A percentile compares a stretch with the other conserved stretches of the same genome.
These are phyloP conservation scores for Penicillium sp. DNA, from an alignment of 2,329 filamentous ascomycete species.

Conservation along the genomic window DNA sequence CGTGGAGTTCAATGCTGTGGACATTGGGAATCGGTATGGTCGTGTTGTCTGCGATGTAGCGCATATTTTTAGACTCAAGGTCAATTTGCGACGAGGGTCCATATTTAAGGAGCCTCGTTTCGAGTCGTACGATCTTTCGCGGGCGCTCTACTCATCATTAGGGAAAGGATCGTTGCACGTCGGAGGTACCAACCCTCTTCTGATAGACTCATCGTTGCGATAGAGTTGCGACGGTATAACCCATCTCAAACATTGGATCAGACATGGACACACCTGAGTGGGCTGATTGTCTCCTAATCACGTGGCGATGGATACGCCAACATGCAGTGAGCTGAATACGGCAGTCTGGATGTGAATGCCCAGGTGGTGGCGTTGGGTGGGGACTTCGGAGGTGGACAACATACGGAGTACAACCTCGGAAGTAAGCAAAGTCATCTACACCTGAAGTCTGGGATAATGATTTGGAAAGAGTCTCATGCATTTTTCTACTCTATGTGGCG, in stretches of 20 bases:
- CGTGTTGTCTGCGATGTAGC: not conserved
- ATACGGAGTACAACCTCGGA: too few relatives aligned
- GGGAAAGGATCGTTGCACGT: not conserved
- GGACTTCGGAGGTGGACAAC: too few relatives aligned
- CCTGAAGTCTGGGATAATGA: not conserved
- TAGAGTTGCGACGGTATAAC: not conserved
- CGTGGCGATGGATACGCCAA: not conserved
- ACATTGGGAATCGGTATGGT: constrained; percentile 1
- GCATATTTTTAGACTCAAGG: constrained; percentile 2
- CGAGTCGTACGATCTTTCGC: not conserved
- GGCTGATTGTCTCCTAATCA: not conserved
- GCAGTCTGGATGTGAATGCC: not conserved
- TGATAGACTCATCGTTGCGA: not conserved
- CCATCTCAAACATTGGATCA: not conserved
- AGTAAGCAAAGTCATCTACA: too few relatives aligned
- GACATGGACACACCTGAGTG: not conserved
- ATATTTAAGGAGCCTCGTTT: constrained; percentile 3
- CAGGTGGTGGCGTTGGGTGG: not conserved
- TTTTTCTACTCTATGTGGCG: constrained; percentile 19
- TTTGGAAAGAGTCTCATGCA: not conserved
- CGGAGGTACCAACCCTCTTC: not conserved
- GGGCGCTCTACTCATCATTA: not conserved
- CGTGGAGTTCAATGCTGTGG: not conserved
- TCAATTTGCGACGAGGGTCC: not conserved
- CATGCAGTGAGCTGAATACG: constrained; percentile 1